Percentiles rank a stretch among this genome's conserved stretches.
phyloP scores from a whole-genome alignment of 1,284 basidiomycete species.

The Sutorius eximius region DNA sequence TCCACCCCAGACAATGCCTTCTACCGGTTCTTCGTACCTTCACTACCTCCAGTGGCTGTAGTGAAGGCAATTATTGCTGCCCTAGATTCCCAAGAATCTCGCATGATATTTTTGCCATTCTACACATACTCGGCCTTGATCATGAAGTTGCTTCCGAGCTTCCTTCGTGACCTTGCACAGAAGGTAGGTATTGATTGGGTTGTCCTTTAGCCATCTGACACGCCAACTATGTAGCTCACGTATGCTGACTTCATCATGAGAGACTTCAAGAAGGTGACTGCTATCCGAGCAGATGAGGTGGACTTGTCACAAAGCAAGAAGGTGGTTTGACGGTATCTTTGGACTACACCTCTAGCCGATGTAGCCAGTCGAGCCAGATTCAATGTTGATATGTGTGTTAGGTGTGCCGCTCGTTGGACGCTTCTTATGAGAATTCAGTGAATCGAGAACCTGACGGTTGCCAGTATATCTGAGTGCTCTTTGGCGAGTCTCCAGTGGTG shows the following conservation, averaged over 20 bases:
- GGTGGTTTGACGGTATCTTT: slow-evolving; percentile 7
- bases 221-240: slow-evolving; percentile 38
- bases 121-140: slow-evolving; percentile 62
- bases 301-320: slow-evolving; percentile 14
- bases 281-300: slow-evolving; percentile 44
- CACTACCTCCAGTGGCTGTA: slow-evolving; percentile 68
- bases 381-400: no score
- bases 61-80: slow-evolving; percentile 80
- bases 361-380: no score
- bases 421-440: neutral
- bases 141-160: slow-evolving; percentile 64
- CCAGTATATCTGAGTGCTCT: neutral
- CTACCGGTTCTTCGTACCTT: slow-evolving; percentile 74
- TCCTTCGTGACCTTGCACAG: slow-evolving; percentile 66
- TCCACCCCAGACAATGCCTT: slow-evolving; percentile 50
- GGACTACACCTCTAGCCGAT: neutral
- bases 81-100: slow-evolving; percentile 75
- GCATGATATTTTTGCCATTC: slow-evolving; percentile 72
- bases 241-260: slow-evolving; percentile 47
- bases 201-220: slow-evolving; percentile 11
- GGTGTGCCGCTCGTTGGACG: neutral
- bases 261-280: slow-evolving; percentile 49
- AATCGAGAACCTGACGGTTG: neutral
- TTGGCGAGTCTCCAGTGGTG: no score
- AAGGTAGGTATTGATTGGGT: slow-evolving; percentile 49